phyloP scores from a whole-genome alignment of 768 basidiomycete species.

The Cyclocybe cylindracea region DNA sequence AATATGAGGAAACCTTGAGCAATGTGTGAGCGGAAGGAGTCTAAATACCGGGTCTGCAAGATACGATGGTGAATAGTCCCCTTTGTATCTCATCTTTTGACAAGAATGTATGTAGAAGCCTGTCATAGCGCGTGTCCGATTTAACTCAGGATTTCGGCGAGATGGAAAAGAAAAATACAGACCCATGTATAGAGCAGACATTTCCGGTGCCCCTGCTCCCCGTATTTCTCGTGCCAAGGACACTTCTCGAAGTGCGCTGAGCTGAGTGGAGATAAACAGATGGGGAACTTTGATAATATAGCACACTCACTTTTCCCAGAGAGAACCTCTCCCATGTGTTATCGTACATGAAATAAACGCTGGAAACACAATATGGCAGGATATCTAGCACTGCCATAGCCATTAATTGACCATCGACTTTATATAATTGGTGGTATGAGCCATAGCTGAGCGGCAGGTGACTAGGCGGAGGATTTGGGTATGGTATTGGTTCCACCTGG shows the following conservation, averaged over 20 bases:
- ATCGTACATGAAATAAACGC: constrained; percentile 89
- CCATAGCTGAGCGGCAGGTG: constrained; percentile 82
- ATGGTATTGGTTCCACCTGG: constrained; percentile 65
- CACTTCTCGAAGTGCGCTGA: constrained; percentile 84
- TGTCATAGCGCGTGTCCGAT: constrained; percentile 26
- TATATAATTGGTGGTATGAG: constrained; percentile 90
- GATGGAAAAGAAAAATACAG: constrained; percentile 14
- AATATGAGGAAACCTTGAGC: not conserved
- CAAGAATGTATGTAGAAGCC: constrained; percentile 94
- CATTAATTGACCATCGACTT: constrained; percentile 77
- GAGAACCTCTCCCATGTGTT: constrained; percentile 66
- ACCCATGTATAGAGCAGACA: constrained; percentile 90
- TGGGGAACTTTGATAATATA: not conserved
- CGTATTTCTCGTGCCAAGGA: constrained; percentile 76
- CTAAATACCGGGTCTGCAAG: constrained; percentile 76
- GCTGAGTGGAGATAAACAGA: constrained; percentile 36
- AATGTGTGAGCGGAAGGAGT: not conserved
- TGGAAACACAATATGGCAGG: constrained; percentile 81
- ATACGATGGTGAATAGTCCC: constrained; percentile 87
- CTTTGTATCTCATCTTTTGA: constrained; percentile 96
- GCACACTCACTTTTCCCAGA: constrained; percentile 66
- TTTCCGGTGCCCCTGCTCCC: constrained; percentile 59
- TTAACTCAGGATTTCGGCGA: not conserved
- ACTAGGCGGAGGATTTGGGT: constrained; percentile 43
- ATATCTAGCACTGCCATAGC: constrained; percentile 91